Conservation (phyloP, 352 stramenopile genomes). For the Pythium folliculosum region DNA sequence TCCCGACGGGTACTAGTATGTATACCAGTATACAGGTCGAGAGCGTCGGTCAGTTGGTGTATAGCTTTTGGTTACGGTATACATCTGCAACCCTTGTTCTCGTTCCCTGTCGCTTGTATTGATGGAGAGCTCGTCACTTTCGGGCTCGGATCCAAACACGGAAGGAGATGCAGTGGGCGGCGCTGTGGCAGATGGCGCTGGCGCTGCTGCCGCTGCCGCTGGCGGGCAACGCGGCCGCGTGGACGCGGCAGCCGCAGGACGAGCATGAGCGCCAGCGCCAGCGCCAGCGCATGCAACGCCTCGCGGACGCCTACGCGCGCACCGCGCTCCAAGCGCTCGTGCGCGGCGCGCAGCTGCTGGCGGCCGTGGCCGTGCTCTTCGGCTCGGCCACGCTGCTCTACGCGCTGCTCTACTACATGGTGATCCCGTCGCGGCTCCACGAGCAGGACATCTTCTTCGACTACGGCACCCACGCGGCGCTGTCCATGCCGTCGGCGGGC, state of each 20-base stretch:
- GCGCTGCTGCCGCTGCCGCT: constrained; percentile 54
- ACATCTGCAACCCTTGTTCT: background rate
- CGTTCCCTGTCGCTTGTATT: background rate
- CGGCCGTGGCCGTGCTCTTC: constrained; percentile 49
- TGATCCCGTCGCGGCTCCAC: constrained; percentile 78
- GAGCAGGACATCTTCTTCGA: constrained; percentile 79
- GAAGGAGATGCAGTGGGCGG: constrained; percentile 27
- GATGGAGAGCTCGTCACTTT: constrained; percentile 17
- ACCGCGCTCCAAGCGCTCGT: constrained; percentile 39
- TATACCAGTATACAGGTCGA: background rate
- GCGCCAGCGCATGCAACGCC: constrained; percentile 40
- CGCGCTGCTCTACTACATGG: constrained; percentile 66
- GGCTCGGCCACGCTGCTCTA: constrained; percentile 65
- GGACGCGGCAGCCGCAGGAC: constrained; percentile 26
- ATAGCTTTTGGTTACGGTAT: constrained; percentile 4
- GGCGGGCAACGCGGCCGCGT: constrained; percentile 27
- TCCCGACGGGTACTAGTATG: background rate
- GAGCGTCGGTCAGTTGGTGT: constrained; percentile 3
- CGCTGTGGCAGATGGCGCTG: constrained; percentile 57
- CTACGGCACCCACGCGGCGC: constrained; percentile 59
- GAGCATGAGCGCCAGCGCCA: constrained; percentile 50
- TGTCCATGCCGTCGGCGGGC: constrained; percentile 17
- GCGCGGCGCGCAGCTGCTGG: constrained; percentile 35
- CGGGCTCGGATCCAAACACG: background rate
- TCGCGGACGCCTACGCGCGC: constrained; percentile 35